Percentiles rank a stretch among this genome's conserved stretches.
These are phyloP conservation scores for Psilocybe cyanescens DNA, from an alignment of 768 basidiomycete species.

Conservation along the genomic window DNA sequence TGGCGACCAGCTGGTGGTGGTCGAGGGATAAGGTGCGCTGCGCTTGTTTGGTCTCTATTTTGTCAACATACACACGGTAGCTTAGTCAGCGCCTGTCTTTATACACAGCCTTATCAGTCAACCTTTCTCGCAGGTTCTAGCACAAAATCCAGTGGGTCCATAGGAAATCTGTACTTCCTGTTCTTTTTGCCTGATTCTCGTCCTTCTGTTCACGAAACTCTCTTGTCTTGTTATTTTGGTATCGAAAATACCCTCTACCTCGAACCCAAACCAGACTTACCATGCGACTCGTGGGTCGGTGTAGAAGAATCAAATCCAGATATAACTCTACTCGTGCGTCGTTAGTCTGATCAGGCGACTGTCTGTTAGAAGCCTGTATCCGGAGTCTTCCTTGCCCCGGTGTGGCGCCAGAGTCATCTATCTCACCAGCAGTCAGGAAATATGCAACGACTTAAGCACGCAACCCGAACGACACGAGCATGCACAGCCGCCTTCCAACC, in stretches of 20 bases:
- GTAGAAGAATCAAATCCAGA: background rate
- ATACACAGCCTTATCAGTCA: conserved; percentile 20
- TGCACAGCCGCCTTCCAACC: background rate
- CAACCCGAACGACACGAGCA: background rate
- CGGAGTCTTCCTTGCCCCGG: background rate
- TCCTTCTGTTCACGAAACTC: background rate
- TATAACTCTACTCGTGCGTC: background rate
- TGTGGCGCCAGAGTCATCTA: background rate
- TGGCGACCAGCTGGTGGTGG: conserved; percentile 47
- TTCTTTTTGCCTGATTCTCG: background rate
- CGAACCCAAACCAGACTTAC: background rate
- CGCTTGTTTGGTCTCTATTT: conserved; percentile 49
- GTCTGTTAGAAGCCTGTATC: background rate
- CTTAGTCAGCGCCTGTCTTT: conserved; percentile 40
- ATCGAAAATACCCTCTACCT: background rate
- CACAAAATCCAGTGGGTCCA: background rate
- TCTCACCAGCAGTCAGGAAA: background rate
- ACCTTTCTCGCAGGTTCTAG: conserved; percentile 19
- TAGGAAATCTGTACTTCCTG: background rate
- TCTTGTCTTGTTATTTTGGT: background rate
- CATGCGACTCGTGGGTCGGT: background rate
- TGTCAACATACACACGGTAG: conserved; percentile 38
- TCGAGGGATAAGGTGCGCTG: conserved; percentile 50
- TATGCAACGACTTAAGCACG: background rate
- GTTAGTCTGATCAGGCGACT: background rate